Base-by-base conservation (phyloP, 176 grass and related monocot genomes). In the Musa itinerans region DNA sequence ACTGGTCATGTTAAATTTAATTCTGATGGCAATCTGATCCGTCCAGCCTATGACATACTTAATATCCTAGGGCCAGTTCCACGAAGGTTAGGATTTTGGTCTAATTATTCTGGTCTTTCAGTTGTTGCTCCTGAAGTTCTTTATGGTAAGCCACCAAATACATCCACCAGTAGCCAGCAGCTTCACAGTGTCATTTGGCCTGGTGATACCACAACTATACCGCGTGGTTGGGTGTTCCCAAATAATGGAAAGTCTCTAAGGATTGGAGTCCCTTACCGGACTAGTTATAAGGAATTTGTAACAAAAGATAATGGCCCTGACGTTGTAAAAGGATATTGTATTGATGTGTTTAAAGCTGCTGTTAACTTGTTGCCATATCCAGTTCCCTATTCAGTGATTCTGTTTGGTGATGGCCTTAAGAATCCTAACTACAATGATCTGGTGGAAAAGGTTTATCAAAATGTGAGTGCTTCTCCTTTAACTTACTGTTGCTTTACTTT, bases 21-120 rank as follows among this genome's bases (percentile, higher is more conserved):
- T 76, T 24, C 74, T 2, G 48, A 76, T 64, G 20, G 74, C 6
- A 65, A 76, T 64, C 8, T 64, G 10, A 64, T 76, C 74, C 59
- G 65, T 76, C 74, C 74, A 65, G 74, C 74, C 21, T 76, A 76
- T 76, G 74, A 76, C 7, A 76, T 76, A 22, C 57, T 76, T 22
- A 76, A 76, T 23, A 52, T 76, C 15, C 59, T 29, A 1, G 74
- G 74, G 19, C 64, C 74, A 21, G 74, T 58, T 23, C 51, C 49
- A 2, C 57, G 74, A 5, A 64, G 10, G 22, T 21, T 76, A 15
- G 74, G 74, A 7, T 76, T 64, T 57, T 76, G 74, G 74, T 76
- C 74, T 52, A 76, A 64, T 52, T 64, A 76, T 52, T 63, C 74
- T 16, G 58, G 48, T 19, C 58, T 76, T 76, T 76, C 74, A 64